These are phyloP conservation scores for Colletotrichum sp. DNA, from an alignment of 2,329 filamentous ascomycete species.

Conservation along the genomic window DNA sequence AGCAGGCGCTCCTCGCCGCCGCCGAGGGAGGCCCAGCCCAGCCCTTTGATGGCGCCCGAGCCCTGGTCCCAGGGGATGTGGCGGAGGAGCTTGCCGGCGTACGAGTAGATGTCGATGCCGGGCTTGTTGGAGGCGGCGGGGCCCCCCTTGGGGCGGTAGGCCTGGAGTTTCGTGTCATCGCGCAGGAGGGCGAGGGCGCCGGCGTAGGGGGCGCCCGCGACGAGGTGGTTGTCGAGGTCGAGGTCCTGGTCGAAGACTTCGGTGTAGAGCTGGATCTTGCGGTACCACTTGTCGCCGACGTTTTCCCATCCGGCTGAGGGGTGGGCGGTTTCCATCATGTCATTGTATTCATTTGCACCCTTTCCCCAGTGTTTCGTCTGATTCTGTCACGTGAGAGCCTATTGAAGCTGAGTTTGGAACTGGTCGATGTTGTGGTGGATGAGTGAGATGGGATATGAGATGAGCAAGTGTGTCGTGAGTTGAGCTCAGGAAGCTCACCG, in stretches of 20 bases:
- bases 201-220: constrained; percentile 90
- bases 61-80: constrained; percentile 92
- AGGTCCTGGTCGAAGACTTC: constrained; percentile 91
- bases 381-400: rapidly evolving
- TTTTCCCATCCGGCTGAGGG: constrained; percentile 92
- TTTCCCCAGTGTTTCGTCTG: not conserved
- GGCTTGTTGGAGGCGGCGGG: constrained; percentile 61
- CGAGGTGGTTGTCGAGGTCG: constrained; percentile 92
- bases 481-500: not conserved
- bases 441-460: not conserved
- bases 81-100: constrained; percentile 85
- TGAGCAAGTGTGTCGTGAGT: not conserved
- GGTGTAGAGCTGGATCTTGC: constrained; percentile 92
- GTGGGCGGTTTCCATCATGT: constrained; percentile 61
- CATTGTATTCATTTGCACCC: constrained; percentile 29
- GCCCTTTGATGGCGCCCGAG: constrained; percentile 75
- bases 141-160: constrained; percentile 72
- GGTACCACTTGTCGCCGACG: constrained; percentile 92
- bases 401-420: not conserved
- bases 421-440: not conserved
- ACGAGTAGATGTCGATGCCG: constrained; percentile 93
- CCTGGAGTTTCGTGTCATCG: constrained; percentile 83
- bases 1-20: constrained; percentile 79
- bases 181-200: constrained; percentile 89
- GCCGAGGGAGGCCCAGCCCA: constrained; percentile 84